Conservation (phyloP, 495 filamentous ascomycete species). For the Talaromyces trachyspermus region DNA sequence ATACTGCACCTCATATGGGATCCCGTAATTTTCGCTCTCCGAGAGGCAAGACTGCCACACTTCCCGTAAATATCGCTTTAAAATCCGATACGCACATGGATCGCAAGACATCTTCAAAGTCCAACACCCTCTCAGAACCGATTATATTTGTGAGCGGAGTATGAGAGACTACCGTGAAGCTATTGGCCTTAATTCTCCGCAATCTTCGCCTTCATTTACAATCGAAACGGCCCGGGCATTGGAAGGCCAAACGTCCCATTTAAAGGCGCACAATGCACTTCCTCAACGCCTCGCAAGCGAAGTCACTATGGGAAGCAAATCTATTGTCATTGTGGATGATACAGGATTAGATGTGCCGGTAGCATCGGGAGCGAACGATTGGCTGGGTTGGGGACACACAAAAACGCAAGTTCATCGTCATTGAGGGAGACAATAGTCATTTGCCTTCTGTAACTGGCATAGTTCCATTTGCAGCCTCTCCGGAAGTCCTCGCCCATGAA, state of each 20-base stretch:
- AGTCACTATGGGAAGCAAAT: slow-evolving; percentile 71
- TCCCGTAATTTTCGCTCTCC: slow-evolving; percentile 25
- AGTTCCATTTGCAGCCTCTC: neutral
- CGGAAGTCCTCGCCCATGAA: neutral
- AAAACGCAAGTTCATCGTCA: neutral
- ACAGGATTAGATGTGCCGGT: slow-evolving; percentile 31
- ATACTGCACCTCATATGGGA: slow-evolving; percentile 35
- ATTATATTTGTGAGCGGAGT: slow-evolving; percentile 72
- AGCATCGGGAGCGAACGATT: slow-evolving; percentile 29
- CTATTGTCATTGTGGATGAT: slow-evolving; percentile 78
- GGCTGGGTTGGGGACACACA: slow-evolving; percentile 13
- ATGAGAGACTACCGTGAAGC: slow-evolving; percentile 53
- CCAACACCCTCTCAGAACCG: slow-evolving; percentile 48
- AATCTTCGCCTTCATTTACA: neutral
- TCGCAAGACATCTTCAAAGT: slow-evolving; percentile 27
- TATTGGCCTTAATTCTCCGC: slow-evolving; percentile 8
- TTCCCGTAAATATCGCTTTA: slow-evolving; percentile 41
- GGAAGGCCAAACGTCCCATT: neutral
- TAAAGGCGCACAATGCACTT: neutral
- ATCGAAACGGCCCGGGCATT: neutral
- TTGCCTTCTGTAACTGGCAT: neutral
- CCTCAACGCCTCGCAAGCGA: slow-evolving; percentile 41
- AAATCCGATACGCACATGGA: slow-evolving; percentile 40
- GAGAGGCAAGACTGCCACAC: slow-evolving; percentile 34
- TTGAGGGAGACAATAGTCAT: neutral